phyloP scores from a whole-genome alignment of 768 basidiomycete genomes.

The Collybiopsis confluens region DNA sequence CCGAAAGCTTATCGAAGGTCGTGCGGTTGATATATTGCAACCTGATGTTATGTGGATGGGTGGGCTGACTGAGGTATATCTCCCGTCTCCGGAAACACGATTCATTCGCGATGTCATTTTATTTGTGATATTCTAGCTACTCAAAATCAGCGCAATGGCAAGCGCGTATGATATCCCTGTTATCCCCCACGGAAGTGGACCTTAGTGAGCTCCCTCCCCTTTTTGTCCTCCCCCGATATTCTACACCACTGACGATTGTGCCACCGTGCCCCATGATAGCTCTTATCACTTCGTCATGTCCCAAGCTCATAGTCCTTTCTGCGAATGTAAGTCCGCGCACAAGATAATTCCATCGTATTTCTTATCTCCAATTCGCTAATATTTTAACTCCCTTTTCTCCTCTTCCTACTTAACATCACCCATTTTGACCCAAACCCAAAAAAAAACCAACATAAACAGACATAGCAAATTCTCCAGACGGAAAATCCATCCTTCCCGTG shows the following conservation, averaged over 20 bases:
- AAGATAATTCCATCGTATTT: too few relatives aligned
- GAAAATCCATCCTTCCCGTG: slow-evolving; percentile 6
- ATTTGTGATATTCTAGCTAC: slow-evolving; percentile 8
- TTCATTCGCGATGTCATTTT: too few relatives aligned
- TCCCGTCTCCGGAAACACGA: too few relatives aligned
- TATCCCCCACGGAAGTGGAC: slow-evolving; percentile 42
- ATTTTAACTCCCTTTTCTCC: neutral
- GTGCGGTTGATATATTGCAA: slow-evolving; percentile 24
- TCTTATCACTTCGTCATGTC: slow-evolving; percentile 39
- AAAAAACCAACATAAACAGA: neutral
- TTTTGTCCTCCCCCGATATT: slow-evolving; percentile 23
- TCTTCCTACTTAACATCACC: neutral
- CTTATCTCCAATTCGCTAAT: too few relatives aligned
- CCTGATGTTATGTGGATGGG: slow-evolving; percentile 28
- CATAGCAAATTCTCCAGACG: slow-evolving; percentile 7
- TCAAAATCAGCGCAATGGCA: slow-evolving; percentile 30
- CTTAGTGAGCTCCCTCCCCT: slow-evolving; percentile 36
- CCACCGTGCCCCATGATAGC: slow-evolving; percentile 22
- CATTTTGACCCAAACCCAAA: neutral
- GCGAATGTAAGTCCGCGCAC: slow-evolving; percentile 14
- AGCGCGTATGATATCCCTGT: slow-evolving; percentile 44
- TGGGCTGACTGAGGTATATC: slow-evolving; percentile 21
- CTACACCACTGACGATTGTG: neutral
- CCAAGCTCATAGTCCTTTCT: slow-evolving; percentile 27
- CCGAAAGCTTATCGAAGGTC: slow-evolving; percentile 26